Evolutionary conservation across 345 rosid species (phyloP).

Genomic region (Mallotus nudiflorus): DNA sequence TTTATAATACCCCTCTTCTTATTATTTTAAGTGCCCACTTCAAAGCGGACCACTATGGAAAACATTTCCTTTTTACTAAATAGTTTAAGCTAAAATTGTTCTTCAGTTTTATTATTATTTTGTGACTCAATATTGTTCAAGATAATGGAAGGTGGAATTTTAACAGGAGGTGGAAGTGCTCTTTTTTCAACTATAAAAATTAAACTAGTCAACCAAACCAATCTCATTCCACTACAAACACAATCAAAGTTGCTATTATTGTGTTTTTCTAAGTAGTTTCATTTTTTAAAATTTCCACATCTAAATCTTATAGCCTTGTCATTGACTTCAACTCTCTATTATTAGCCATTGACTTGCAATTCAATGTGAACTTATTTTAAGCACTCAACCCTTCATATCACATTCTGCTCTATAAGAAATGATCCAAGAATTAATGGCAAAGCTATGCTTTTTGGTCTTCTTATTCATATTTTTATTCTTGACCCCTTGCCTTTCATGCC

Average conservation of each 20-base stretch:
- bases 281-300: not conserved
- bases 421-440: slow-evolving; percentile 8
- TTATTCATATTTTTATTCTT: slow-evolving; percentile 8
- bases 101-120: too few species aligned
- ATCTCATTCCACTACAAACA: not conserved
- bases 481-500: slow-evolving; percentile 28
- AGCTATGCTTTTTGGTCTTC: not conserved
- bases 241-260: not conserved
- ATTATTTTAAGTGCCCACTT: too few species aligned
- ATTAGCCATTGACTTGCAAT: not conserved
- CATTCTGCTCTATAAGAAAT: not conserved
- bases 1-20: too few species aligned
- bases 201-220: not conserved
- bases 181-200: not conserved
- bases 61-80: too few species aligned
- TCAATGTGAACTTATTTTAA: not conserved
- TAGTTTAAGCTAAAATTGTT: too few species aligned
- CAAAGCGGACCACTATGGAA: too few species aligned
- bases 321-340: not conserved
- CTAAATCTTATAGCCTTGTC: not conserved
- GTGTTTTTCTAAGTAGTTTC: too few species aligned
- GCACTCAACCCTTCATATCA: too few species aligned
- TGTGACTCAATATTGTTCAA: too few species aligned
- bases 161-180: too few species aligned
- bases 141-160: too few species aligned